Conservation (phyloP, 129 eudicot genomes). For the Chrysanthemum seticuspe region DNA sequence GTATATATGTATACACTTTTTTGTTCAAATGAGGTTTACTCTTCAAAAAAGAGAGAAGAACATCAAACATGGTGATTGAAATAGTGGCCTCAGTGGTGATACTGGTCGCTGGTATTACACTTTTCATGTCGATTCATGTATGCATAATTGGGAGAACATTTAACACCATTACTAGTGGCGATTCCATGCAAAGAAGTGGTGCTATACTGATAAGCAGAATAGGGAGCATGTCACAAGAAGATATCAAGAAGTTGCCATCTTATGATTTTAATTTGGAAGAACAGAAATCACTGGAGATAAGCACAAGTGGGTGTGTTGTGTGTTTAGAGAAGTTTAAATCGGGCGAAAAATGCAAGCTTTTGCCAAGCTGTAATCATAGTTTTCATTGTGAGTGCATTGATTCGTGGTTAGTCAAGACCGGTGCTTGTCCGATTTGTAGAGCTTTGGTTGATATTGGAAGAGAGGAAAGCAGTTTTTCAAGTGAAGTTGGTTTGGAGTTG, state of each 20-base stretch:
- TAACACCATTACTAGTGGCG: constrained; percentile 27
- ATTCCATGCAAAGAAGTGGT: constrained; percentile 30
- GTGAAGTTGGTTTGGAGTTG: constrained; percentile 31
- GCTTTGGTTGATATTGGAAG: constrained; percentile 31
- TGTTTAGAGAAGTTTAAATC: constrained; percentile 51
- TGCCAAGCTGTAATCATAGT: constrained; percentile 52
- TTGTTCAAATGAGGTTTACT: constrained; percentile 25
- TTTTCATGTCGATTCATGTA: constrained; percentile 50
- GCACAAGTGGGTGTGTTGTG: constrained; percentile 43
- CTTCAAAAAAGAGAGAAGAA: constrained; percentile 9
- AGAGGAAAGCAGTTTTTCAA: constrained; percentile 30
- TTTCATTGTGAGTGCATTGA: constrained; percentile 55
- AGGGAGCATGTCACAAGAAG: constrained; percentile 51
- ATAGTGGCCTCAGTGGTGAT: constrained; percentile 43
- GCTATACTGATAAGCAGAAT: constrained; percentile 25
- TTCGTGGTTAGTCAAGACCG: constrained; percentile 46
- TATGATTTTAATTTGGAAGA: constrained; percentile 45
- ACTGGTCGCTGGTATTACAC: constrained; percentile 44
- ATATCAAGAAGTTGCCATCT: constrained; percentile 52
- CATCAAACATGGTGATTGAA: constrained; percentile 37
- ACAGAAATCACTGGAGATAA: constrained; percentile 22
- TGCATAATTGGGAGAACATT: constrained; percentile 71
- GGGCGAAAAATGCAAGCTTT: constrained; percentile 53
- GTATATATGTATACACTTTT: constrained; percentile 24
- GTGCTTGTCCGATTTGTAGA: constrained; percentile 57